These are phyloP conservation scores for Boletellus sp. DNA, from an alignment of 768 basidiomycete genomes.

Conservation along the genomic window DNA sequence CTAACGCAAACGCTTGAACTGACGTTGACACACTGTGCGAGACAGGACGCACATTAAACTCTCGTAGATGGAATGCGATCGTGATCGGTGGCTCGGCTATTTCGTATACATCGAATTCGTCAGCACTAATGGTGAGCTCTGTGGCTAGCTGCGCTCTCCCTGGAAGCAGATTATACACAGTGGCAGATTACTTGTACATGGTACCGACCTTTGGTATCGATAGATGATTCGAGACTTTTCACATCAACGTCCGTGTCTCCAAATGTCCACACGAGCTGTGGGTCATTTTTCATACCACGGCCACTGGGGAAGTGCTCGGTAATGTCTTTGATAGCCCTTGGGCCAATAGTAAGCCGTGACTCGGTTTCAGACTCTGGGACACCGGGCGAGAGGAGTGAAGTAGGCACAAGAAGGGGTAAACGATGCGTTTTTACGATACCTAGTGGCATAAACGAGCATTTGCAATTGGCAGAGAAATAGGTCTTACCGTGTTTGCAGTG, in stretches of 20 bases:
- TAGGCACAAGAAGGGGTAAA: constrained; percentile 55
- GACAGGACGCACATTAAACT: constrained; percentile 62
- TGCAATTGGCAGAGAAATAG: background rate
- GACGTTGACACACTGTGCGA: background rate
- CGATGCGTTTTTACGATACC: constrained; percentile 83
- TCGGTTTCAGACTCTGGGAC: constrained; percentile 54
- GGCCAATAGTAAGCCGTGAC: constrained; percentile 68
- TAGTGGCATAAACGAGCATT: constrained; percentile 27
- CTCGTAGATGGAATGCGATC: constrained; percentile 76
- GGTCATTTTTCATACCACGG: constrained; percentile 63
- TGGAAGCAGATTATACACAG: constrained; percentile 23
- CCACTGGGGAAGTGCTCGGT: constrained; percentile 76
- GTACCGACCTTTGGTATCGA: constrained; percentile 58
- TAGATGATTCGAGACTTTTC: constrained; percentile 61
- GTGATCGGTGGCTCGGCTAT: constrained; percentile 59
- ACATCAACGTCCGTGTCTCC: constrained; percentile 62
- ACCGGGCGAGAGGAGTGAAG: constrained; percentile 61
- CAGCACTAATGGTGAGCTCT: constrained; percentile 69
- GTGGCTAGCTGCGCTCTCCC: constrained; percentile 66
- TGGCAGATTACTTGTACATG: background rate
- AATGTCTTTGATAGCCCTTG: constrained; percentile 69
- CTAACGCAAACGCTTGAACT: constrained; percentile 35
- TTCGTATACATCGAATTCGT: constrained; percentile 80
- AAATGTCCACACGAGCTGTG: constrained; percentile 82
- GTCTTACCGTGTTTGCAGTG: constrained; percentile 78